phyloP scores from a whole-genome alignment of 345 rosid genomes.

The Hibiscus syriacus region DNA sequence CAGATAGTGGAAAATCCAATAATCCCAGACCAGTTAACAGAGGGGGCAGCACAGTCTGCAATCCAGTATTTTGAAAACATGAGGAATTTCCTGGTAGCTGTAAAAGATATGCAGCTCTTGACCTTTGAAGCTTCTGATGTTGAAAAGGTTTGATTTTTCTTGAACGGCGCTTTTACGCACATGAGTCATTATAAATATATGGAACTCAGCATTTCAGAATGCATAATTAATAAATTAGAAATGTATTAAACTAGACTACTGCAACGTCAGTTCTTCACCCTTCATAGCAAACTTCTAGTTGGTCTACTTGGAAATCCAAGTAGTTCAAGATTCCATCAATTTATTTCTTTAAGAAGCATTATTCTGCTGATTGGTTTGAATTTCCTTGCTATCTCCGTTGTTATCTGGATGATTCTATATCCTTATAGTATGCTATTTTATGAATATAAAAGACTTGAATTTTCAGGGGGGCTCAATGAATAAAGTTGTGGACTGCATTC shows the following conservation, averaged over 20 bases:
- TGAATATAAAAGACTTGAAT: slow-evolving; percentile 2
- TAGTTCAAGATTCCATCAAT: not conserved
- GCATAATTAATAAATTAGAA: not conserved
- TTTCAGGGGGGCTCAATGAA: slow-evolving; percentile 82
- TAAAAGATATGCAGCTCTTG: slow-evolving; percentile 89
- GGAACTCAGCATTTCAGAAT: not conserved
- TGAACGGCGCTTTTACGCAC: not conserved
- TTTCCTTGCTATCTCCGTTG: not conserved
- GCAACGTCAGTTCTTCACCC: not conserved
- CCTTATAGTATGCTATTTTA: not conserved
- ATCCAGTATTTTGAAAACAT: slow-evolving; percentile 96
- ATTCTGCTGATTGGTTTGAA: not conserved
- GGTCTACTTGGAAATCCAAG: not conserved
- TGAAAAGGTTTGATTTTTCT: slow-evolving; percentile 52
- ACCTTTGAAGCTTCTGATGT: slow-evolving; percentile 90
- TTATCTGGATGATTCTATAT: not conserved
- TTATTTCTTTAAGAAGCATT: not conserved
- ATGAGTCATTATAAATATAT: not conserved
- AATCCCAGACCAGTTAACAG: slow-evolving; percentile 59
- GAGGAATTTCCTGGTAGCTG: slow-evolving; percentile 93
- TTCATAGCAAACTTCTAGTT: not conserved
- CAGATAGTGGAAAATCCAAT: slow-evolving; percentile 81
- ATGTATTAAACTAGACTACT: not conserved
- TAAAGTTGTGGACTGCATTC: slow-evolving; percentile 97
- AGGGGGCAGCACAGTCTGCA: slow-evolving; percentile 95